Conservation (phyloP, 306 rosid genomes). For the Dalbergia cochinchinensis region DNA sequence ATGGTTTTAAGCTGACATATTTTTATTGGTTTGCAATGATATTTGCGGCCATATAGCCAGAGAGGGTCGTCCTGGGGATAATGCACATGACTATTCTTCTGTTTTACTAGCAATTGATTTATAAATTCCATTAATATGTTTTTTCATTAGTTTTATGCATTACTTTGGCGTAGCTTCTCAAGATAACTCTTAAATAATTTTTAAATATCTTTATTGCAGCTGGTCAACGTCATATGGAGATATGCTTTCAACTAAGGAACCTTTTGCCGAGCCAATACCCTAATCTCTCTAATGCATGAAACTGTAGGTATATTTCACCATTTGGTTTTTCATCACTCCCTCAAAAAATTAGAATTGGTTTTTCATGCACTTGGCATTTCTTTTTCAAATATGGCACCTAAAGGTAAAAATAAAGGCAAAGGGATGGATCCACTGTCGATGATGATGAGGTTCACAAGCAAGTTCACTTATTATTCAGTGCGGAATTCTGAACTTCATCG, state of each 20-base stretch:
- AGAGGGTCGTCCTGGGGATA: not conserved
- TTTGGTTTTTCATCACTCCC: no score
- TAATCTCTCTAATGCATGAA: constrained; percentile 42
- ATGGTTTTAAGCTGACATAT: constrained; percentile 15
- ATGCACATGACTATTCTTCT: not conserved
- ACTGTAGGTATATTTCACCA: no score
- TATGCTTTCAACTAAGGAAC: constrained; percentile 71
- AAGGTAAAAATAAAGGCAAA: no score
- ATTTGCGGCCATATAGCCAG: not conserved
- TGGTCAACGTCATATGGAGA: constrained; percentile 97
- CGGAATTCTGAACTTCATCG: no score
- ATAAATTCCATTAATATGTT: constrained; percentile 8
- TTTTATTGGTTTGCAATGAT: constrained; percentile 22
- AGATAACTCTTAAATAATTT: constrained; percentile 3
- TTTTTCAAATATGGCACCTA: no score
- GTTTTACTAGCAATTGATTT: constrained; percentile 1
- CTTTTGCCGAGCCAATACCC: constrained; percentile 86
- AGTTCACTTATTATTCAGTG: no score
- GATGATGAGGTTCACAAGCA: no score
- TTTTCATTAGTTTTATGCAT: constrained; percentile 21
- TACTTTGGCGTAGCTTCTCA: constrained; percentile 25
- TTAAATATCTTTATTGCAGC: constrained; percentile 61
- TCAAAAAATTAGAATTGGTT: no score
- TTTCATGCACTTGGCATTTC: no score
- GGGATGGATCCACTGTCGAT: no score